A percentile compares a stretch with the other conserved stretches of the same genome.
These are phyloP conservation scores for Candida vaughaniae DNA, from an alignment of 805 yeast species.

Conservation along the genomic window DNA sequence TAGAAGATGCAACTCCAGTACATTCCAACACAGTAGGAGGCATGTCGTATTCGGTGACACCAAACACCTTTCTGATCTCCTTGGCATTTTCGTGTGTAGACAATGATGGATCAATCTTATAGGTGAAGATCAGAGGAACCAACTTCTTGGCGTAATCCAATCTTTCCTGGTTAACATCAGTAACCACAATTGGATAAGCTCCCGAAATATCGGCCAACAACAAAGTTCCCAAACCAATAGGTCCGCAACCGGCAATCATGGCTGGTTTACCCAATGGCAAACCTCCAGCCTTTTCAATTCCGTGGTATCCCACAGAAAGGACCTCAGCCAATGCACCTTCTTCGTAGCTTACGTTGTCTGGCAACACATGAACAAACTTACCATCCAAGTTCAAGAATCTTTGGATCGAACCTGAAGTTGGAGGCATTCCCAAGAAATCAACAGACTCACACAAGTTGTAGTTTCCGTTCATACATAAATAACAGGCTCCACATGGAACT, in stretches of 20 bases:
- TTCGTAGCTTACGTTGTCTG: conserved; percentile 22
- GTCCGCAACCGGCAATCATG: conserved; percentile 27
- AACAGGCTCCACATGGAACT: conserved; percentile 45
- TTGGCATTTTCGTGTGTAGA: conserved; percentile 13
- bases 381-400: conserved; percentile 18
- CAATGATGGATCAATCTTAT: conserved; percentile 10
- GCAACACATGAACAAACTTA: conserved; percentile 20
- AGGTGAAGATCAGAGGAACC: conserved; percentile 13
- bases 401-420: conserved; percentile 17
- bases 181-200: conserved; percentile 21
- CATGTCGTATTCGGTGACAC: conserved; percentile 23
- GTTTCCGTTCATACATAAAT: conserved; percentile 22
- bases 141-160: conserved; percentile 20
- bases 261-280: conserved; percentile 19
- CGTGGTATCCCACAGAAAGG: conserved; percentile 25
- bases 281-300: conserved; percentile 19
- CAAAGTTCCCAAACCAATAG: conserved; percentile 26
- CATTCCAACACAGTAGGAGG: conserved; percentile 23
- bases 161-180: conserved; percentile 23
- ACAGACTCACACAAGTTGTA: conserved; percentile 21
- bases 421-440: conserved; percentile 19
- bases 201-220: conserved; percentile 22
- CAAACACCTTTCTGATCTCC: conserved; percentile 27
- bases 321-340: conserved; percentile 28
- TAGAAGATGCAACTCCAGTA: conserved; percentile 21